Evolutionary conservation across 176 grass and related monocot genomes (phyloP), one percentile per base, ranked within the genome.

Genomic region (Ensete glaucum): DNA sequence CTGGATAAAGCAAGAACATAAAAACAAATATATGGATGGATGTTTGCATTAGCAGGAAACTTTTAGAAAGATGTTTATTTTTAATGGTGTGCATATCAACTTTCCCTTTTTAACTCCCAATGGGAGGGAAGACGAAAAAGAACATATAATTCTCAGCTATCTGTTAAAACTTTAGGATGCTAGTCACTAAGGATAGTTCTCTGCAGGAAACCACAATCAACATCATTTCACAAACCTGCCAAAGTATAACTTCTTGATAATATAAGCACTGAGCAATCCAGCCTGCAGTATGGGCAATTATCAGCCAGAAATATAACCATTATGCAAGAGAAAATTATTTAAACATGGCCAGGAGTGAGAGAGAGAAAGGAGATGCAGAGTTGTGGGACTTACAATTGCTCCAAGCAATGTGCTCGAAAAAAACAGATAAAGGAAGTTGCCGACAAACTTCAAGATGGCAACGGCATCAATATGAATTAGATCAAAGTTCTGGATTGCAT

Each of bases 171-270:
- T 43, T 34, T 34, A 34, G 29, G 29, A 43, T 43, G 34, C 34
- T 6, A 4, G 4, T 6, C 3, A 43, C 5, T 43, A 43, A 43
- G 34, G 6, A 43, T 43, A 43, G 34, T 43, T 43, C 34, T 43
- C 4, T 43, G 5, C 34, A 6, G 34, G 34, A 43, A 43, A 43
- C 34, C 34, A 43, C 34, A 43, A 43, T 43, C 34, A 43, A 43
- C 34, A 43, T 43, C 34, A 43, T 43, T 43, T 43, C 77, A 72
- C 85, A 77, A 59, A 97, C 94, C 94, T 97, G 71, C 90, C 90
- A 85, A 97, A 93, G 71, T 82, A 87, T 65, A 93, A 81, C 48
- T 88, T 97, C 75, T 93, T 97, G 63, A 93, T 97, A 80, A 90
- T 71, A 65, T 83, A 97, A 20, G 94, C 94, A 83, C 90, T 93